Conservation (phyloP, 768 basidiomycete genomes). For the Dictyophora rubrovolvata region DNA sequence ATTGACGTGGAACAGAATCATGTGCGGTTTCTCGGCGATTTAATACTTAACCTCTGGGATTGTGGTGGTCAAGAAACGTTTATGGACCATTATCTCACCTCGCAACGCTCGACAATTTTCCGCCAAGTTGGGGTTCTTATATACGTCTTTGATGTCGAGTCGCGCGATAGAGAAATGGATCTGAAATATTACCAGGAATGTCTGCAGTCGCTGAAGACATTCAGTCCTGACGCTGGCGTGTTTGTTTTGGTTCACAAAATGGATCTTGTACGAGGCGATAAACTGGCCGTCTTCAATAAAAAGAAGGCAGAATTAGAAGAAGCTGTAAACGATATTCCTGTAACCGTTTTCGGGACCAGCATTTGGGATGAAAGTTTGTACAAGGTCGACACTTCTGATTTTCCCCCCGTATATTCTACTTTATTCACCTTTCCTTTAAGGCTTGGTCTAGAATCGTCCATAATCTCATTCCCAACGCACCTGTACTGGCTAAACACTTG, state of each 20-base stretch:
- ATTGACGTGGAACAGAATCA: conserved; percentile 98
- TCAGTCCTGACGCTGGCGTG: conserved; percentile 72
- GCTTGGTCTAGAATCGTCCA: conserved; percentile 98
- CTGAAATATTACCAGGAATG: conserved; percentile 89
- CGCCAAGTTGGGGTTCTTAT: conserved; percentile 95
- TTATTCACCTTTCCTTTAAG: conserved; percentile 30
- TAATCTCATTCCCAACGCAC: conserved; percentile 89
- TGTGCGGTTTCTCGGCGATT: conserved; percentile 91
- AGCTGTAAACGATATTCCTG: conserved; percentile 46
- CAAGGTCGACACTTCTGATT: conserved; percentile 43
- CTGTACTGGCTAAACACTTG: conserved; percentile 80
- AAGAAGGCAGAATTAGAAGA: conserved; percentile 65
- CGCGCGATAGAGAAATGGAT: conserved; percentile 75
- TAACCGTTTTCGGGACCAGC: conserved; percentile 84
- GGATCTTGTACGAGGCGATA: conserved; percentile 75
- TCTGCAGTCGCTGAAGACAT: conserved; percentile 68
- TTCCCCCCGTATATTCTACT: not conserved
- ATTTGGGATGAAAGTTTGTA: conserved; percentile 98
- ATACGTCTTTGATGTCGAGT: conserved; percentile 95
- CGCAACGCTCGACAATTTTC: conserved; percentile 91
- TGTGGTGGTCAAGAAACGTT: conserved; percentile 98
- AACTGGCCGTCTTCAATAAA: conserved; percentile 49
- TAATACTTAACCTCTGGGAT: conserved; percentile 96
- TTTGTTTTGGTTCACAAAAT: conserved; percentile 96
- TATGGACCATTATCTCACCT: conserved; percentile 92